A percentile compares a stretch with the other conserved stretches of the same genome.
These are phyloP conservation scores for Ceratobasidium sp. DNA, from an alignment of 1,284 basidiomycete genomes.

Conservation along the genomic window DNA sequence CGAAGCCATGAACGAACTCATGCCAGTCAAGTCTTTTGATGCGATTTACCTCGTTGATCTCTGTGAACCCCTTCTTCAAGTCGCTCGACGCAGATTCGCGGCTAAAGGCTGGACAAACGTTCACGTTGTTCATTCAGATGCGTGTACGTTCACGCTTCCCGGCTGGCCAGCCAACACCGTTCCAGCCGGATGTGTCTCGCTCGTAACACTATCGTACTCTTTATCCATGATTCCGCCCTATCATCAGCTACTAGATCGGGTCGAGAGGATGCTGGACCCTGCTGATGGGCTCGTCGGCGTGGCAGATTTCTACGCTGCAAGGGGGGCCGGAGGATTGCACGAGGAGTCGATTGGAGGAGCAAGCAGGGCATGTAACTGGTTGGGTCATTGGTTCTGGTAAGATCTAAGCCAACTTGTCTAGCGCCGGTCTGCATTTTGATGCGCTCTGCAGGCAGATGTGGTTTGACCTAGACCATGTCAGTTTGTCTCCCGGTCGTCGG, in stretches of 20 bases:
- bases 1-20: slow-evolving; percentile 80
- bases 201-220: slow-evolving; percentile 77
- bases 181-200: slow-evolving; percentile 66
- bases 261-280: slow-evolving; percentile 75
- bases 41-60: slow-evolving; percentile 81
- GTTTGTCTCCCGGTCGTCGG: slow-evolving; percentile 73
- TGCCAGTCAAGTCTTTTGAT: slow-evolving; percentile 72
- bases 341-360: slow-evolving; percentile 77
- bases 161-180: slow-evolving; percentile 62
- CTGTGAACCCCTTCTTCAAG: slow-evolving; percentile 77
- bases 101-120: slow-evolving; percentile 80
- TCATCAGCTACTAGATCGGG: slow-evolving; percentile 74
- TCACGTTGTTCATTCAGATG: slow-evolving; percentile 79
- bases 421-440: background rate
- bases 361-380: slow-evolving; percentile 76
- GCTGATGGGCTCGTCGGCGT: slow-evolving; percentile 74
- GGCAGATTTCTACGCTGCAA: slow-evolving; percentile 84
- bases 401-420: slow-evolving; percentile 58
- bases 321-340: slow-evolving; percentile 64
- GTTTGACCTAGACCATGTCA: slow-evolving; percentile 84
- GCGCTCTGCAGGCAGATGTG: slow-evolving; percentile 48
- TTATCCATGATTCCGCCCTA: slow-evolving; percentile 81
- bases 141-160: slow-evolving; percentile 74
- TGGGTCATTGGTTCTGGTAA: slow-evolving; percentile 84
- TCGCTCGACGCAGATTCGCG: slow-evolving; percentile 75